Evolutionary conservation across 78 protist species (phyloP).

Genomic region (Emiliania huxleyi): DNA sequence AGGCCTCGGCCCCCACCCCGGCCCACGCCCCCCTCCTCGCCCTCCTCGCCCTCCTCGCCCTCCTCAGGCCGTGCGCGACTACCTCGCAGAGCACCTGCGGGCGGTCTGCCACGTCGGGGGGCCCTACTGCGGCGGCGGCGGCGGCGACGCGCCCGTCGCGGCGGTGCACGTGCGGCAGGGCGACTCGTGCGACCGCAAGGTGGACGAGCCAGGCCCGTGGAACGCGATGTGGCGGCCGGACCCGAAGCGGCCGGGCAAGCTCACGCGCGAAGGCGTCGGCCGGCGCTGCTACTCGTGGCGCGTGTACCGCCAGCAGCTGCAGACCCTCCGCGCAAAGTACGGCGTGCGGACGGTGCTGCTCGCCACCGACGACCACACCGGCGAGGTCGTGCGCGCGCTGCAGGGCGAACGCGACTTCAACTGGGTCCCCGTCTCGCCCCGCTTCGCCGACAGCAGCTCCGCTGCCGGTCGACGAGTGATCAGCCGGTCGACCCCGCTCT

Average conservation of each 20-base stretch:
- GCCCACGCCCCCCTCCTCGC: no score
- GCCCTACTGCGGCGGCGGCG: background rate
- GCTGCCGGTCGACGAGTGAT: background rate
- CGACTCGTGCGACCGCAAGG: background rate
- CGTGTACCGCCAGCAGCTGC: background rate
- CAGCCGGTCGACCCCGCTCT: background rate
- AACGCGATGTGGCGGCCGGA: background rate
- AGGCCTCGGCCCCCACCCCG: no score
- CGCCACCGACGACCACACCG: conserved; percentile 4
- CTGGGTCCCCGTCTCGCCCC: background rate
- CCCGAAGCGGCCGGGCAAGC: background rate
- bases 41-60: no score
- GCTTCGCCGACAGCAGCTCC: background rate
- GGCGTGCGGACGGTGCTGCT: conserved; percentile 19
- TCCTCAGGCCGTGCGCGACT: background rate
- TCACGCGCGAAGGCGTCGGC: background rate
- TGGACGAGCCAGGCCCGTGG: background rate
- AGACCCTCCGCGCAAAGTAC: background rate
- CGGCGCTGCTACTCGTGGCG: background rate
- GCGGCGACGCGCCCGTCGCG: background rate
- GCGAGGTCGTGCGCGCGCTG: background rate
- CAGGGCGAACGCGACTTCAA: background rate
- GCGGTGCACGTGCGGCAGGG: conserved; percentile 20
- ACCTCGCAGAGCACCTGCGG: background rate
- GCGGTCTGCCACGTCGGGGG: background rate